A percentile compares a stretch with the other conserved stretches of the same genome.
Evolutionary conservation across 2,329 filamentous ascomycete genomes (phyloP).

Genomic region (Botrytis byssoidea): DNA sequence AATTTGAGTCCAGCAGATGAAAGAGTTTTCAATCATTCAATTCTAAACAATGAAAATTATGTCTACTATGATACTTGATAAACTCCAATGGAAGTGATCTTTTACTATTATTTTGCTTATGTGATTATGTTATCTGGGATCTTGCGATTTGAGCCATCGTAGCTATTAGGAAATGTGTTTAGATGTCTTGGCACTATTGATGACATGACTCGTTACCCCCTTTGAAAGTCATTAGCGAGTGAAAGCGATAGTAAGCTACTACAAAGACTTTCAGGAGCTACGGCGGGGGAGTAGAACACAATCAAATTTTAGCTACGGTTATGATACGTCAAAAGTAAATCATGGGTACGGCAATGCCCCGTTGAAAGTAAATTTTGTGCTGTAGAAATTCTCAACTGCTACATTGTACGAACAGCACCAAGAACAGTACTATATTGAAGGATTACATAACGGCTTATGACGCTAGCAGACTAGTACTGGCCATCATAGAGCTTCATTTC

Average conservation of each 20-base stretch:
- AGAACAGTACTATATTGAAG: neutral
- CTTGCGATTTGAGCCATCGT: neutral
- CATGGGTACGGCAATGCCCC: neutral
- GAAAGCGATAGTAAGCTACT: neutral
- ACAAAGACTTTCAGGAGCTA: neutral
- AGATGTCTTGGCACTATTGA: neutral
- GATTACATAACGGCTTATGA: neutral
- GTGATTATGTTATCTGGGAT: neutral
- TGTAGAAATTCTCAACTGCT: neutral
- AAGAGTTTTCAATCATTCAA: neutral
- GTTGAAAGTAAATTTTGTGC: too few species aligned
- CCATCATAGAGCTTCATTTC: neutral
- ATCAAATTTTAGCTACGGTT: neutral
- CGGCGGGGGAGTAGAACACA: fast-evolving
- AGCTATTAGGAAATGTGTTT: neutral
- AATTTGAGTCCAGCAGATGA: fast-evolving
- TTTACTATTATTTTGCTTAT: fast-evolving
- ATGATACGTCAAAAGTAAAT: neutral
- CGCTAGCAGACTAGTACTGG: neutral
- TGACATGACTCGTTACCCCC: neutral
- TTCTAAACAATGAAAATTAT: neutral
- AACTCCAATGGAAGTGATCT: neutral
- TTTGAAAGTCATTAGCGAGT: neutral
- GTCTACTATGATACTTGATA: fast-evolving
- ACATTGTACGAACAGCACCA: neutral